Conservation (phyloP, 1,284 basidiomycete species). For the Calocybe gambosa region DNA sequence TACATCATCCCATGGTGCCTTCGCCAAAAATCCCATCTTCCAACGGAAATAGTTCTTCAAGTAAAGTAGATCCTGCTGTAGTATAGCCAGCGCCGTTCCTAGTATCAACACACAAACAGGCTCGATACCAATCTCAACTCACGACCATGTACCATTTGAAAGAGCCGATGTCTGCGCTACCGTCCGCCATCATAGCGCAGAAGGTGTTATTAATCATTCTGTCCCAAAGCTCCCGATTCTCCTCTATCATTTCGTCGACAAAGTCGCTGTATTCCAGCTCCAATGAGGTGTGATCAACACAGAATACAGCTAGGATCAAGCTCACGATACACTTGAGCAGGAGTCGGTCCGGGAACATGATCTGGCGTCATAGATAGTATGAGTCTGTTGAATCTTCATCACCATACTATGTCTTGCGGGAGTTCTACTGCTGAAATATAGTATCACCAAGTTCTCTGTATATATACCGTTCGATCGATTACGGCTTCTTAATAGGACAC, state of each 20-base stretch:
- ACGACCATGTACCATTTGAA: slow-evolving; percentile 7
- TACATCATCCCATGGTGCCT: neutral
- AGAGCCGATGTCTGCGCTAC: neutral
- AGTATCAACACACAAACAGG: neutral
- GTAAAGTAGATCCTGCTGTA: slow-evolving; percentile 2
- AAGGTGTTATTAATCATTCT: slow-evolving; percentile 2
- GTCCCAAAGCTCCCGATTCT: slow-evolving; percentile 2
- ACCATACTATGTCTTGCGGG: neutral
- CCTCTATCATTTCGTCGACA: neutral
- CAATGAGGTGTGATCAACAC: neutral
- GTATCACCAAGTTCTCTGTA: neutral
- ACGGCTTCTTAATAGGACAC: neutral
- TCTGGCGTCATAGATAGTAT: neutral
- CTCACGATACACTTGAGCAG: neutral
- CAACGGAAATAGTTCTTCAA: slow-evolving; percentile 1
- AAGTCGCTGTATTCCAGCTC: slow-evolving; percentile 1
- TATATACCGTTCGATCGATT: neutral
- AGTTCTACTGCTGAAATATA: neutral
- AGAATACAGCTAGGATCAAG: neutral
- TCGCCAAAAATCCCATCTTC: neutral
- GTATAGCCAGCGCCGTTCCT: too few relatives aligned
- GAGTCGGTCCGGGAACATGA: neutral
- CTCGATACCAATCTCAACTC: neutral
- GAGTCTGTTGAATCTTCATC: neutral
- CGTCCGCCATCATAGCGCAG: neutral